phyloP scores from a whole-genome alignment of 2,329 filamentous ascomycete species.

The Gnomoniopsis smithogilvyi region DNA sequence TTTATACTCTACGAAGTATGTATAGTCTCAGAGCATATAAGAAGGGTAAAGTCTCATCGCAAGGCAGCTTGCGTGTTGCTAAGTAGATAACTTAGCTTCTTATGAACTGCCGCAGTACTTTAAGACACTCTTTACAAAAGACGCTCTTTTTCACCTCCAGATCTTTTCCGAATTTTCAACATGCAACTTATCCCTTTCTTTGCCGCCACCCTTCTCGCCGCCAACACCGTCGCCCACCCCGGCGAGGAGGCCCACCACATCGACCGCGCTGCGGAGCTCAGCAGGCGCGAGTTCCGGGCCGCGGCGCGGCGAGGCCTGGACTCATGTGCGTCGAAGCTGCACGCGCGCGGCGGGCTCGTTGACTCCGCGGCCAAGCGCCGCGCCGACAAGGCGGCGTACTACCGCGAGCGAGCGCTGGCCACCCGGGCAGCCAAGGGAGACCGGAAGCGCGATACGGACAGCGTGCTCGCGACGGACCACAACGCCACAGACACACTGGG shows the following conservation, averaged over 20 bases:
- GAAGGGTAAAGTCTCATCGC: too few relatives aligned
- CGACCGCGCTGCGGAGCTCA: not conserved
- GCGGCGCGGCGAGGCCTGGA: not conserved
- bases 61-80: too few relatives aligned
- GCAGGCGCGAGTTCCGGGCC: not conserved
- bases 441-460: not conserved
- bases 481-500: not conserved
- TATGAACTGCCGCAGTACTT: too few relatives aligned
- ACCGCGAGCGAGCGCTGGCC: not conserved
- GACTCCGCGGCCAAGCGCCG: not conserved
- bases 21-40: too few relatives aligned
- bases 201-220: not conserved
- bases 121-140: too few relatives aligned
- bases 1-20: too few relatives aligned
- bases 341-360: not conserved
- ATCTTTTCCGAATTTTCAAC: slow-evolving; percentile 19
- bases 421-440: not conserved
- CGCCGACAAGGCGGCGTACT: not conserved
- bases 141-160: too few relatives aligned
- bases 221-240: not conserved
- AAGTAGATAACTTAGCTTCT: too few relatives aligned
- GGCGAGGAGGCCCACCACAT: not conserved
- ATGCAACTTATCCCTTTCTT: not conserved
- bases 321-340: not conserved
- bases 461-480: not conserved